phyloP scores from a whole-genome alignment of 352 stramenopile species.

The Phytophthora pini region DNA sequence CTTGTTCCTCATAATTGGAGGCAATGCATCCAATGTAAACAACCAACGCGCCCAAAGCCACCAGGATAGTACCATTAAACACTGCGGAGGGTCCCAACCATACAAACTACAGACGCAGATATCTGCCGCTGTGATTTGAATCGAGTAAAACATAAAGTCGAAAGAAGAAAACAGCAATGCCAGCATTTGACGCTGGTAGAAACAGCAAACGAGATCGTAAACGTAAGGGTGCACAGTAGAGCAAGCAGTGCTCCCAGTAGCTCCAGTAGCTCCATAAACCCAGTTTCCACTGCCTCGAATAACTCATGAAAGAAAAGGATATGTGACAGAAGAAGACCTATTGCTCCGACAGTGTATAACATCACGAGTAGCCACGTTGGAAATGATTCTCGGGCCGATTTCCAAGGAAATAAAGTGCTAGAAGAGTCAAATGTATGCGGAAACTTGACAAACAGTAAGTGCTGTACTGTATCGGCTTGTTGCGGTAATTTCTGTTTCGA shows the following conservation, averaged over 20 bases:
- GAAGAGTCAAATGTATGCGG: conserved; percentile 7
- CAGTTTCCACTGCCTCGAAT: background rate
- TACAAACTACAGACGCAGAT: conserved; percentile 34
- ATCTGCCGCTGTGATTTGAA: conserved; percentile 34
- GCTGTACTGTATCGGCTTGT: too few relatives aligned
- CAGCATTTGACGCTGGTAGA: conserved; percentile 49
- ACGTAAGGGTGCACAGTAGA: too few relatives aligned
- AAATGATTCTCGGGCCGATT: background rate
- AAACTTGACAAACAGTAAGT: conserved; percentile 20
- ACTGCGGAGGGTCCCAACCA: conserved; percentile 11
- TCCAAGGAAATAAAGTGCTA: conserved; percentile 6
- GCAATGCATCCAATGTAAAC: conserved; percentile 22
- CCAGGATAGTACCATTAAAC: conserved; percentile 19
- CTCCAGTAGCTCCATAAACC: too few relatives aligned
- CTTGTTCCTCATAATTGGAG: conserved; percentile 33
- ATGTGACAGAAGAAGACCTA: conserved; percentile 9
- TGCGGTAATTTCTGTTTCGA: too few relatives aligned
- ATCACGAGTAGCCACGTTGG: background rate
- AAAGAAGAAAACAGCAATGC: conserved; percentile 40
- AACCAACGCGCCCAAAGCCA: conserved; percentile 38
- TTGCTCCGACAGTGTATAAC: conserved; percentile 7
- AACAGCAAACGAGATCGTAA: conserved; percentile 1
- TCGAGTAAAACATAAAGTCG: conserved; percentile 49
- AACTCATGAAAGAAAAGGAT: background rate
- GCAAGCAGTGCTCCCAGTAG: too few relatives aligned